Evolutionary conservation across 805 yeast genomes (phyloP).

Genomic region (Candida berthetii): DNA sequence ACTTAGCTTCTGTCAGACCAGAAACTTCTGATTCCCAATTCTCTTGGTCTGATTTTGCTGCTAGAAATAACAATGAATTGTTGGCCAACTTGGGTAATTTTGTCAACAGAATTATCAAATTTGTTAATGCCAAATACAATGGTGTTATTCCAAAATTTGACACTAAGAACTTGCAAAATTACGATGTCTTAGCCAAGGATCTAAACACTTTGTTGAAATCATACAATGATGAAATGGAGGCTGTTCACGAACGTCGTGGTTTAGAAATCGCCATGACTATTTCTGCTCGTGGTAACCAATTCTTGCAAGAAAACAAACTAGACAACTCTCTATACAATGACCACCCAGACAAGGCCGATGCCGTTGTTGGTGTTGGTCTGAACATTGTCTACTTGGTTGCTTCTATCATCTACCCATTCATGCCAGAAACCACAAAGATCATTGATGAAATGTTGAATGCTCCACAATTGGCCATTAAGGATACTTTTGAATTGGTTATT

Average conservation of each 20-base stretch:
- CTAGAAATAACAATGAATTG: constrained; percentile 88
- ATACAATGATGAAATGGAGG: constrained; percentile 72
- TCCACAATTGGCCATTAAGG: constrained; percentile 73
- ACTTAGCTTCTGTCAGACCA: constrained; percentile 87
- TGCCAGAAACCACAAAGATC: constrained; percentile 74
- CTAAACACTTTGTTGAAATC: constrained; percentile 52
- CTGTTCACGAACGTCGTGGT: constrained; percentile 79
- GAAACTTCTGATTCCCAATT: constrained; percentile 95
- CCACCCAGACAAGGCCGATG: constrained; percentile 76
- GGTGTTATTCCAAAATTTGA: constrained; percentile 78
- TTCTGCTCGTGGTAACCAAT: constrained; percentile 89
- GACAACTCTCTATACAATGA: constrained; percentile 81
- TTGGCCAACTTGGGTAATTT: constrained; percentile 96
- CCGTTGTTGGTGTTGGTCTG: constrained; percentile 87
- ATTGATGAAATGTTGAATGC: constrained; percentile 79
- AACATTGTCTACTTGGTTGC: constrained; percentile 84
- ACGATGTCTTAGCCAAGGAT: constrained; percentile 42
- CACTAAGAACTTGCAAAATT: constrained; percentile 40
- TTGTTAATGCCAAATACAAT: constrained; percentile 83
- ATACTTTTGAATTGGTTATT: constrained; percentile 63
- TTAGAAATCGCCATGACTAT: constrained; percentile 87
- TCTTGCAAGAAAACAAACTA: constrained; percentile 92
- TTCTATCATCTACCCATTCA: constrained; percentile 77
- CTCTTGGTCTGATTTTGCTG: constrained; percentile 94
- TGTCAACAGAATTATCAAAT: constrained; percentile 89